Conservation (phyloP, 2,329 filamentous ascomycete species). For the Nemania sp. region DNA sequence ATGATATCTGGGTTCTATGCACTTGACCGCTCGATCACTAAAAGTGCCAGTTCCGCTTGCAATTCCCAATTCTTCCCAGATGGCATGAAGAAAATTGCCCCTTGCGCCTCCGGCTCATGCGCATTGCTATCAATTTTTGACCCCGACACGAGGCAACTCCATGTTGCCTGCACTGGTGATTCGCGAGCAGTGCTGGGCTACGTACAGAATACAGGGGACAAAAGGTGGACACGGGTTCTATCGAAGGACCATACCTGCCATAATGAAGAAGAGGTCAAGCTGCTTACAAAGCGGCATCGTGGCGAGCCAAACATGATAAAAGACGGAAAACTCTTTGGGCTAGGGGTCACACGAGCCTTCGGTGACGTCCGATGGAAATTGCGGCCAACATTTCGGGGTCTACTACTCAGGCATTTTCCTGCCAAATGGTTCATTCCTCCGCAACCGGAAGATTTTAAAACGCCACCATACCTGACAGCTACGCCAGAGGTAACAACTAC, state of each 20-base stretch:
- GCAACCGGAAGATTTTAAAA: not conserved
- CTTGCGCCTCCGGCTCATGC: not conserved
- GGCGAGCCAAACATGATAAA: not conserved
- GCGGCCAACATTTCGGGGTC: not conserved
- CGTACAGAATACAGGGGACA: too few relatives aligned
- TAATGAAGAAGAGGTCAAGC: not conserved
- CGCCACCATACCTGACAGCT: conserved; percentile 4
- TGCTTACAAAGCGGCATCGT: not conserved
- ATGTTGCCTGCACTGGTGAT: not conserved
- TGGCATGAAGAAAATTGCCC: not conserved
- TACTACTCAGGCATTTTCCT: not conserved
- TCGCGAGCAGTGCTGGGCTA: not conserved
- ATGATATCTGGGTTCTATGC: not conserved
- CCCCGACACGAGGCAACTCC: not conserved
- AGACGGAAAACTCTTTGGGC: not conserved
- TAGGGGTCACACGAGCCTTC: not conserved
- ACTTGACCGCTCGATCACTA: not conserved
- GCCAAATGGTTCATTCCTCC: not conserved
- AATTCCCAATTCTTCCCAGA: not conserved
- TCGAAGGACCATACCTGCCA: not conserved
- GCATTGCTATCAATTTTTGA: not conserved
- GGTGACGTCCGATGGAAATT: not conserved
- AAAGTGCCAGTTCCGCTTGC: not conserved
- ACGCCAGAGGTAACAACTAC: not conserved
- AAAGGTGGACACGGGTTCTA: not conserved